Percentiles rank a stretch among this genome's conserved stretches.
phyloP scores from a whole-genome alignment of 2,329 filamentous ascomycete genomes.

The Monilinia fructigena region DNA sequence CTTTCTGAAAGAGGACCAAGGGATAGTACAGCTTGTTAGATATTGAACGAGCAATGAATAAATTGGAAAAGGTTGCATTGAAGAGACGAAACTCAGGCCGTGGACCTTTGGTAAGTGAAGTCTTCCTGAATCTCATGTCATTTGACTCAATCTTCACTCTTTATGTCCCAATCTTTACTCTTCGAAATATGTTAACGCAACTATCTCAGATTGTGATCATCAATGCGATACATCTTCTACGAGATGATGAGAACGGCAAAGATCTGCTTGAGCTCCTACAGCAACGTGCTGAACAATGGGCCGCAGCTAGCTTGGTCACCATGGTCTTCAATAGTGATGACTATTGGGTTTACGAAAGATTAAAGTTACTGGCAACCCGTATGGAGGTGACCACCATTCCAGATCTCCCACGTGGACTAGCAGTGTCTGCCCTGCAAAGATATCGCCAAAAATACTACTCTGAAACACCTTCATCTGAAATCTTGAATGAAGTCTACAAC shows the following conservation, averaged over 20 bases:
- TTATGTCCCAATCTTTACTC: background rate
- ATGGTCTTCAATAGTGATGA: conserved; percentile 95
- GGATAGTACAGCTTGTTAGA: conserved; percentile 90
- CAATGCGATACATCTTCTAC: conserved; percentile 87
- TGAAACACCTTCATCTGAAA: conserved; percentile 53
- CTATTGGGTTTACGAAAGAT: conserved; percentile 95
- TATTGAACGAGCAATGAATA: conserved; percentile 96
- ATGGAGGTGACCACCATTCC: conserved; percentile 90
- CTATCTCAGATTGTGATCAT: conserved; percentile 63
- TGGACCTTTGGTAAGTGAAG: conserved; percentile 63
- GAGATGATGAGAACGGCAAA: conserved; percentile 89
- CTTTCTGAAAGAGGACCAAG: conserved; percentile 92
- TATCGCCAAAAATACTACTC: conserved; percentile 79
- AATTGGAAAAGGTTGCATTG: conserved; percentile 92
- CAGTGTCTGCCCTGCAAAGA: conserved; percentile 71
- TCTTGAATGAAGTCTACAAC: conserved; percentile 78
- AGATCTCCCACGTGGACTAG: conserved; percentile 77
- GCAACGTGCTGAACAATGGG: conserved; percentile 95
- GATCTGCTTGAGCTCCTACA: conserved; percentile 93
- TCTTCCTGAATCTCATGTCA: background rate
- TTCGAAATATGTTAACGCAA: background rate
- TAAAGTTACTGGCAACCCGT: conserved; percentile 88
- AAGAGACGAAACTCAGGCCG: conserved; percentile 58
- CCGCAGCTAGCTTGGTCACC: conserved; percentile 84
- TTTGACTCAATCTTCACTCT: background rate